phyloP scores from a whole-genome alignment of 805 yeast species.

The Metschnikowia reukaufii region DNA sequence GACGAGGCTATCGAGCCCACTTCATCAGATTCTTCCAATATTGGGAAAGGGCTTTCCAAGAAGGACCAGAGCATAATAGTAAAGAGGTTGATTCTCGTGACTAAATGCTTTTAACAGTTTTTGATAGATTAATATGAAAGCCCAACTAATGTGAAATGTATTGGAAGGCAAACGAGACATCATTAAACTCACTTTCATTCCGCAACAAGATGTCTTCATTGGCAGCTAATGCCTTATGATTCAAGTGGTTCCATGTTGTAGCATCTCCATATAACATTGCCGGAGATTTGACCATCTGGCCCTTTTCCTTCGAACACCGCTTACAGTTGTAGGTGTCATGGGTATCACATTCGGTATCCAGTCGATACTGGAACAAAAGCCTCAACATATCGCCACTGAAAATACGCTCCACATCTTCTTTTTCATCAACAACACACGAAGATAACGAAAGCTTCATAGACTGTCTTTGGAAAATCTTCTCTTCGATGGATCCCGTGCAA shows the following conservation, averaged over 20 bases:
- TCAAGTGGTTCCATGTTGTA: slow-evolving; percentile 93
- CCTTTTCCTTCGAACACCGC: slow-evolving; percentile 55
- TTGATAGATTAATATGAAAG: not conserved
- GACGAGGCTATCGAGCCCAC: not conserved
- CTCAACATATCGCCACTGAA: slow-evolving; percentile 80
- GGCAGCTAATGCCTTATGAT: slow-evolving; percentile 54
- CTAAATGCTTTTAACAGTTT: not conserved
- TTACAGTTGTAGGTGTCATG: slow-evolving; percentile 90
- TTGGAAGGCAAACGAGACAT: slow-evolving; percentile 86
- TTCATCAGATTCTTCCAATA: not conserved
- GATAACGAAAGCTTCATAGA: slow-evolving; percentile 90
- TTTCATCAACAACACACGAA: slow-evolving; percentile 95
- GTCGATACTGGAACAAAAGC: slow-evolving; percentile 70
- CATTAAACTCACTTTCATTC: slow-evolving; percentile 68
- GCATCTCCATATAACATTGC: slow-evolving; percentile 98
- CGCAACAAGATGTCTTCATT: slow-evolving; percentile 78
- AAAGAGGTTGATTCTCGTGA: not conserved
- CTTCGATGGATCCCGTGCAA: slow-evolving; percentile 93
- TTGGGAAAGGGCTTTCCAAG: not conserved
- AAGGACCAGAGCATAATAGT: not conserved
- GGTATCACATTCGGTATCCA: slow-evolving; percentile 76
- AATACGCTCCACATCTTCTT: slow-evolving; percentile 89
- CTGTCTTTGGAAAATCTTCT: slow-evolving; percentile 93
- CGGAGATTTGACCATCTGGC: slow-evolving; percentile 63
- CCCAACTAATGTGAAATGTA: slow-evolving; percentile 73